phyloP scores from a whole-genome alignment of 768 basidiomycete genomes.

The Rhodosporidiobolus odoratus region DNA sequence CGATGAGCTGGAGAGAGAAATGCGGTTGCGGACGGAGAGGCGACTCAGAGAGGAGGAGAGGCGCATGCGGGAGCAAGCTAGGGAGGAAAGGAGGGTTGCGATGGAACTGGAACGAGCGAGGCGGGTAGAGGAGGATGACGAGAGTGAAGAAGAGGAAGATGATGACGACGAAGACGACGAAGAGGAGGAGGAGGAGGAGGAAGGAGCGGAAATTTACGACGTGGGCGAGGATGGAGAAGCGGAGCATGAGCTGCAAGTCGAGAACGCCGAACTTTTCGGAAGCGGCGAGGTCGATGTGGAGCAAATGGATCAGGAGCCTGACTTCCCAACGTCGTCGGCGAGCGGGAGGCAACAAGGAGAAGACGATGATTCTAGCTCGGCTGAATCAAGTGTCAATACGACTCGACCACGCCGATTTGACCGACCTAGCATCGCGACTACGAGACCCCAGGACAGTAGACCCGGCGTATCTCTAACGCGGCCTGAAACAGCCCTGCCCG shows the following conservation, averaged over 20 bases:
- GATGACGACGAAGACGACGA: neutral
- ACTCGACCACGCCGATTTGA: conserved; percentile 7
- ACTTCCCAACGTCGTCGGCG: too few relatives aligned
- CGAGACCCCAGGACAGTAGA: too few relatives aligned
- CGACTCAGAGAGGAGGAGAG: neutral
- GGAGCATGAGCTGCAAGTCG: neutral
- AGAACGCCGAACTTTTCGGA: too few relatives aligned
- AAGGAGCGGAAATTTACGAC: neutral
- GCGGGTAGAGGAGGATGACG: neutral
- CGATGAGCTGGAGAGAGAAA: conserved; percentile 15
- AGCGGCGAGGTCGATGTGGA: neutral
- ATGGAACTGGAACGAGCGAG: neutral
- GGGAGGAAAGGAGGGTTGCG: neutral
- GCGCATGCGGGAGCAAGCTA: neutral
- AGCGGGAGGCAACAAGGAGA: neutral
- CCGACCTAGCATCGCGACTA: too few relatives aligned
- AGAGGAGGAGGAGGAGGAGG: neutral
- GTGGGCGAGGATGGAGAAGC: neutral
- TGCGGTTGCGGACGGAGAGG: neutral
- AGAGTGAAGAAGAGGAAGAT: neutral
- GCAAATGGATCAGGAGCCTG: neutral
- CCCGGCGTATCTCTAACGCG: too few relatives aligned
- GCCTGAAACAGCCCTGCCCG: too few relatives aligned
- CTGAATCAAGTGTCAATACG: conserved; percentile 16
- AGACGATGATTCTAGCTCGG: neutral